Evolutionary conservation across 768 basidiomycete genomes (phyloP).

Genomic region (Infundibulicybe gibba): DNA sequence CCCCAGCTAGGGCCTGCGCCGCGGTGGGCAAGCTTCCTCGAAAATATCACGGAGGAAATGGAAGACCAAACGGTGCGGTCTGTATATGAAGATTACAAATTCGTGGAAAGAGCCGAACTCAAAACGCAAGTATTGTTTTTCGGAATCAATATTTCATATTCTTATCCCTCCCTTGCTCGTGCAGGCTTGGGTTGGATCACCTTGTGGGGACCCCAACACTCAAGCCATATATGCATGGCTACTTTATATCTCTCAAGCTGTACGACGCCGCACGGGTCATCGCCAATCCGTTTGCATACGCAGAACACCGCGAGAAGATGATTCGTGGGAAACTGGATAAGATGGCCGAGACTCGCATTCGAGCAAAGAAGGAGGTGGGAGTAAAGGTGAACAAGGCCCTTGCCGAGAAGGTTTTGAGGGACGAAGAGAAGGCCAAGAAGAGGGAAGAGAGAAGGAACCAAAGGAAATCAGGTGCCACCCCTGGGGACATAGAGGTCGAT

Average conservation of each 20-base stretch:
- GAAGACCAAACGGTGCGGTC: constrained; percentile 80
- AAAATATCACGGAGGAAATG: constrained; percentile 98
- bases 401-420: constrained; percentile 77
- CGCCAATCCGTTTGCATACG: constrained; percentile 94
- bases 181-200: constrained; percentile 89
- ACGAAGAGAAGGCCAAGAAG: constrained; percentile 58
- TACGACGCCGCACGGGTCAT: constrained; percentile 96
- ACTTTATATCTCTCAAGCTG: constrained; percentile 93
- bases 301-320: constrained; percentile 88
- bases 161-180: constrained; percentile 6
- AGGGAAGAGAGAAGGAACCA: constrained; percentile 51
- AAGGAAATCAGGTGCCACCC: constrained; percentile 36
- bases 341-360: constrained; percentile 89
- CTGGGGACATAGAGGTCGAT: constrained; percentile 32
- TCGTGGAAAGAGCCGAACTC: constrained; percentile 85
- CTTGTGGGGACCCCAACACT: constrained; percentile 92
- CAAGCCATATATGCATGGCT: constrained; percentile 99
- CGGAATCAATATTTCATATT: not conserved
- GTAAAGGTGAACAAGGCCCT: constrained; percentile 78
- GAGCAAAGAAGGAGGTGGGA: constrained; percentile 67
- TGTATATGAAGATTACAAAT: constrained; percentile 97
- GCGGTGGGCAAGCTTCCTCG: constrained; percentile 95
- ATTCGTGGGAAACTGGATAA: constrained; percentile 90
- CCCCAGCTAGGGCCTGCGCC: constrained; percentile 97
- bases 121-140: constrained; percentile 55